phyloP scores from a whole-genome alignment of 441 rosid genomes.

The Populus hybrid region DNA sequence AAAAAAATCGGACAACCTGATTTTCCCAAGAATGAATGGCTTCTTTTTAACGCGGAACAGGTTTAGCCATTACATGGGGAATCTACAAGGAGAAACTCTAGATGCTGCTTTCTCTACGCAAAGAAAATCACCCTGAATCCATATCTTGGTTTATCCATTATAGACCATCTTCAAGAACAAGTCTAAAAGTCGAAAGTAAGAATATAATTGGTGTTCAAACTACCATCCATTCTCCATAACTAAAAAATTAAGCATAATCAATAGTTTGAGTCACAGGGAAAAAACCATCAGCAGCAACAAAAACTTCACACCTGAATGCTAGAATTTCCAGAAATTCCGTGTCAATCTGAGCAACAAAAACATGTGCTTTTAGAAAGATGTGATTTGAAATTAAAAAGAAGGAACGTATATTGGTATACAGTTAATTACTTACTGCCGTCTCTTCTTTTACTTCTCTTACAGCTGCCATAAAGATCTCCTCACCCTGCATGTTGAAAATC shows the following conservation, averaged over 20 bases:
- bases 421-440: slow-evolving; percentile 62
- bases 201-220: neutral
- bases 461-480: slow-evolving; percentile 69
- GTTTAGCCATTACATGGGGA: no score
- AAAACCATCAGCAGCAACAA: neutral
- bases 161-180: neutral
- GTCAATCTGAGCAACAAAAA: slow-evolving; percentile 55
- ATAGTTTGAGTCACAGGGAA: neutral
- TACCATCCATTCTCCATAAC: neutral
- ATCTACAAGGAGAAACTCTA: no score
- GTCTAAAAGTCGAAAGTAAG: neutral
- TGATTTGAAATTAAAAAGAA: neutral
- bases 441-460: slow-evolving; percentile 87
- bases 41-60: no score
- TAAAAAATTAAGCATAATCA: neutral
- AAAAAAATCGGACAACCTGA: neutral
- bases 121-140: neutral
- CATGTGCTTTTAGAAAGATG: slow-evolving; percentile 10
- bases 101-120: no score
- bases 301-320: slow-evolving; percentile 59
- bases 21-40: neutral
- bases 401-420: neutral
- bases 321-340: slow-evolving; percentile 66
- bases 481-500: slow-evolving; percentile 47
- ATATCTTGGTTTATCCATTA: no score